These are phyloP conservation scores for Zelopaecilomyces penicillatus DNA, from an alignment of 2,329 filamentous ascomycete species.

Conservation along the genomic window DNA sequence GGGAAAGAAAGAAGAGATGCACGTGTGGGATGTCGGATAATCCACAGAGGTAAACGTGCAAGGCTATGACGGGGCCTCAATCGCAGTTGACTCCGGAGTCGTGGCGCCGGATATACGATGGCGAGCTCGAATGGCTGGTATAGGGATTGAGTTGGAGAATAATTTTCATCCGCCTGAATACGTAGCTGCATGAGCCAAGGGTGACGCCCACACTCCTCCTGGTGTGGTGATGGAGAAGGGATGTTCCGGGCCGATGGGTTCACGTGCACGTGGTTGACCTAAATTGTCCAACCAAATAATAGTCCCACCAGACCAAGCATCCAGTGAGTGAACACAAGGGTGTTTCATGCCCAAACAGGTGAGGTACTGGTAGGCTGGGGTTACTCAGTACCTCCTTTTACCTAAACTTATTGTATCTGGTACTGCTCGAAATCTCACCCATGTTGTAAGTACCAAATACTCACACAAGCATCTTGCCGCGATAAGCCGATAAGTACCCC, in stretches of 20 bases:
- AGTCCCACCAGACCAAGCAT: too few species aligned
- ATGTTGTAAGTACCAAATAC: too few species aligned
- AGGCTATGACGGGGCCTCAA: constrained; percentile 5
- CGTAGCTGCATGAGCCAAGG: constrained; percentile 8
- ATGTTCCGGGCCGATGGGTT: constrained; percentile 7
- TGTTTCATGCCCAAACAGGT: too few species aligned
- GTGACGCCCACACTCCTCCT: constrained; percentile 3
- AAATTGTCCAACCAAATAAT: too few species aligned
- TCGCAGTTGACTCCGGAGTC: constrained; percentile 3
- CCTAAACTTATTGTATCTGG: too few species aligned
- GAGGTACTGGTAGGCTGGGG: too few species aligned
- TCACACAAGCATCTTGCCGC: too few species aligned
- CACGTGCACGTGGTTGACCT: constrained; percentile 4
- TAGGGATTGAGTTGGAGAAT: constrained; percentile 15
- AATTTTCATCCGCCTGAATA: constrained; percentile 14
- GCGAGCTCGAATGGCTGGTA: constrained; percentile 10
- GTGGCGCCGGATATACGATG: constrained; percentile 9
- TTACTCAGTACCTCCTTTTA: too few species aligned
- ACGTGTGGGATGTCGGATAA: background rate
- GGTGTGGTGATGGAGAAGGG: background rate
- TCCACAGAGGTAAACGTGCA: background rate
- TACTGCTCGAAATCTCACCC: too few species aligned
- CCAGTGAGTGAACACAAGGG: too few species aligned
- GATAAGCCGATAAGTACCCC: too few species aligned
- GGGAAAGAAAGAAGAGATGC: background rate